Conservation (phyloP, 768 basidiomycete species). For the Cystobasidium ongulense region DNA sequence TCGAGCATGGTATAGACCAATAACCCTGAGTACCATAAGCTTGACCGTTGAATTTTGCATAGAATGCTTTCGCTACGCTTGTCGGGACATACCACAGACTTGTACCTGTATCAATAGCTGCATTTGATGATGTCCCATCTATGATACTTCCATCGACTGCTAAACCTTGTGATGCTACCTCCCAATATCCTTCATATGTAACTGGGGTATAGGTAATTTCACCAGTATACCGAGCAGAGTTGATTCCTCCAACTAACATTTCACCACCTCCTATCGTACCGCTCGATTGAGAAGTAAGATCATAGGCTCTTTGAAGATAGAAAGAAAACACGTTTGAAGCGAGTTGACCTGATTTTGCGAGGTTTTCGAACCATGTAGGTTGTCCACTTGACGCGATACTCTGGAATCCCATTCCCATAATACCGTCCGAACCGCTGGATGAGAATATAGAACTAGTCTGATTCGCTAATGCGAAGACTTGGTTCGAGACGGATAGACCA, state of each 20-base stretch:
- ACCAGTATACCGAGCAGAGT: slow-evolving; percentile 37
- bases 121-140: slow-evolving; percentile 31
- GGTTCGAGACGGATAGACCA: slow-evolving; percentile 49
- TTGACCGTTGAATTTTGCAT: slow-evolving; percentile 16
- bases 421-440: slow-evolving; percentile 34
- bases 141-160: slow-evolving; percentile 25
- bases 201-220: slow-evolving; percentile 26
- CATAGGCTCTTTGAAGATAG: slow-evolving; percentile 37
- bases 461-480: slow-evolving; percentile 50
- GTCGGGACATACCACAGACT: slow-evolving; percentile 26
- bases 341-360: slow-evolving; percentile 28
- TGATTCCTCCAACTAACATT: slow-evolving; percentile 45
- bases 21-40: slow-evolving; percentile 13
- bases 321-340: slow-evolving; percentile 34
- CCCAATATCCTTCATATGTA: slow-evolving; percentile 34
- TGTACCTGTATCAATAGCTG: slow-evolving; percentile 41
- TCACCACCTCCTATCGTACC: slow-evolving; percentile 38
- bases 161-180: slow-evolving; percentile 25
- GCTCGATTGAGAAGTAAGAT: slow-evolving; percentile 24
- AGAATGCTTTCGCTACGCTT: slow-evolving; percentile 18
- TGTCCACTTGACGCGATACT: slow-evolving; percentile 38
- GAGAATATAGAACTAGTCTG: slow-evolving; percentile 26
- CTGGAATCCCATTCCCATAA: slow-evolving; percentile 41
- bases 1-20: slow-evolving; percentile 24
- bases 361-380: slow-evolving; percentile 40